These are phyloP conservation scores for Leccinellum albellum DNA, from an alignment of 768 basidiomycete genomes.

Conservation along the genomic window DNA sequence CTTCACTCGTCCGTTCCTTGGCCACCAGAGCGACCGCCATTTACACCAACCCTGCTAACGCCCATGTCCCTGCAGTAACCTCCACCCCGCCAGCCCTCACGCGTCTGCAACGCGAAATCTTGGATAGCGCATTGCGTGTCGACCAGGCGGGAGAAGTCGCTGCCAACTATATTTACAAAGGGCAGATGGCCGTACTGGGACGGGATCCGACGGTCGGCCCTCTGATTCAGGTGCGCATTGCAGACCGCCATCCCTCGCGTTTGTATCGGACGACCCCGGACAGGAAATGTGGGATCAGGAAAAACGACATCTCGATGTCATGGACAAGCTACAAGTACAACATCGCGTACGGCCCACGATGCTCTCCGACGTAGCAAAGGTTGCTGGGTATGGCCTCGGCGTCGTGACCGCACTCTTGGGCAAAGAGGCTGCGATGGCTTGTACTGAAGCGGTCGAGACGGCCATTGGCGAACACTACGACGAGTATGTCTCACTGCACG, in stretches of 20 bases:
- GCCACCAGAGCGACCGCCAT: conserved; percentile 41
- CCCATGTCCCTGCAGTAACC: conserved; percentile 39
- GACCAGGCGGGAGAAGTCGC: conserved; percentile 96
- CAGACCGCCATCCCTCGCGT: background rate
- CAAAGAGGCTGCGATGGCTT: conserved; percentile 95
- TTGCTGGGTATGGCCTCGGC: conserved; percentile 83
- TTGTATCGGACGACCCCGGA: conserved; percentile 3
- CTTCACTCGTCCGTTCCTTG: conserved; percentile 13
- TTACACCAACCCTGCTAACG: conserved; percentile 42
- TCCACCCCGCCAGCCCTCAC: conserved; percentile 57
- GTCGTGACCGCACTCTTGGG: conserved; percentile 84
- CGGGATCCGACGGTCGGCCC: conserved; percentile 51
- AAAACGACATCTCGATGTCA: conserved; percentile 82
- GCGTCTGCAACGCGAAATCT: conserved; percentile 40
- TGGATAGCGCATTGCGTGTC: conserved; percentile 76
- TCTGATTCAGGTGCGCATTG: conserved; percentile 66
- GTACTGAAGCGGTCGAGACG: conserved; percentile 96
- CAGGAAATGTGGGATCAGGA: conserved; percentile 99
- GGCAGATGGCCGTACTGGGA: conserved; percentile 75
- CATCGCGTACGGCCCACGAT: conserved; percentile 82
- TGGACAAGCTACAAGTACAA: conserved; percentile 81
- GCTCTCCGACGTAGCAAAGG: conserved; percentile 80
- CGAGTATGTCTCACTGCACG: conserved; percentile 59
- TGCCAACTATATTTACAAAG: conserved; percentile 93
- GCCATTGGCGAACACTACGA: conserved; percentile 98